phyloP scores from a whole-genome alignment of 2,329 filamentous ascomycete genomes.

The Penicillium janthinellum region DNA sequence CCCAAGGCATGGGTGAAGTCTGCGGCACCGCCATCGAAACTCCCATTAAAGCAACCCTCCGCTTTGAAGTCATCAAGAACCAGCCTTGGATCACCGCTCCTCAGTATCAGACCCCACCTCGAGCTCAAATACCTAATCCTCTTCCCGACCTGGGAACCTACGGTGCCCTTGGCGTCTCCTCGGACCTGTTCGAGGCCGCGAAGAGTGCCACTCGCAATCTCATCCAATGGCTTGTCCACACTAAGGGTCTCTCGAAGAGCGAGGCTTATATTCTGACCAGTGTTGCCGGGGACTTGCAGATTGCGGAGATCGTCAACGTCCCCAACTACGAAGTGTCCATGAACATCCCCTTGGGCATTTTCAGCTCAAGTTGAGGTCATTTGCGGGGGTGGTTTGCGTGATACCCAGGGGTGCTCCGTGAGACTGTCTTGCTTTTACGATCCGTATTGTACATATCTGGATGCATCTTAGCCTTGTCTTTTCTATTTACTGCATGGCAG shows the following conservation, averaged over 20 bases:
- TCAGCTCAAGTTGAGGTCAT: constrained; percentile 43
- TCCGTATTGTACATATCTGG: constrained; percentile 11
- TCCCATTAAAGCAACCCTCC: constrained; percentile 52
- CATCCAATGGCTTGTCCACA: constrained; percentile 52
- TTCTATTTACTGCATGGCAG: not conserved
- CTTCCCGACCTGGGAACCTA: constrained; percentile 46
- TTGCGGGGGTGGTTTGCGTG: not conserved
- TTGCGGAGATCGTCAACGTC: constrained; percentile 58
- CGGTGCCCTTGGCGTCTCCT: constrained; percentile 52
- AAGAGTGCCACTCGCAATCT: constrained; percentile 52
- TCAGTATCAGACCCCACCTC: constrained; percentile 49
- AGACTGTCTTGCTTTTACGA: not conserved
- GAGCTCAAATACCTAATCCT: constrained; percentile 24
- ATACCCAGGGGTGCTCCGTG: constrained; percentile 18
- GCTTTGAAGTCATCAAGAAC: constrained; percentile 52
- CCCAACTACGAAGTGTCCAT: constrained; percentile 57
- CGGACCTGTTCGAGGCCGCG: constrained; percentile 52
- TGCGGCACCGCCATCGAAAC: constrained; percentile 61
- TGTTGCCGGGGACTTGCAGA: constrained; percentile 54
- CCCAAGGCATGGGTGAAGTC: constrained; percentile 58
- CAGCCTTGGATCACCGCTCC: constrained; percentile 52
- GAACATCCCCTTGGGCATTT: constrained; percentile 53
- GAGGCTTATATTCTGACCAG: constrained; percentile 58
- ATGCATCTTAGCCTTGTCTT: constrained; percentile 6
- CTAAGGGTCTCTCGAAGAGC: constrained; percentile 48